Evolutionary conservation across 2,329 filamentous ascomycete species (phyloP).

Genomic region (Penicillium glabrum): DNA sequence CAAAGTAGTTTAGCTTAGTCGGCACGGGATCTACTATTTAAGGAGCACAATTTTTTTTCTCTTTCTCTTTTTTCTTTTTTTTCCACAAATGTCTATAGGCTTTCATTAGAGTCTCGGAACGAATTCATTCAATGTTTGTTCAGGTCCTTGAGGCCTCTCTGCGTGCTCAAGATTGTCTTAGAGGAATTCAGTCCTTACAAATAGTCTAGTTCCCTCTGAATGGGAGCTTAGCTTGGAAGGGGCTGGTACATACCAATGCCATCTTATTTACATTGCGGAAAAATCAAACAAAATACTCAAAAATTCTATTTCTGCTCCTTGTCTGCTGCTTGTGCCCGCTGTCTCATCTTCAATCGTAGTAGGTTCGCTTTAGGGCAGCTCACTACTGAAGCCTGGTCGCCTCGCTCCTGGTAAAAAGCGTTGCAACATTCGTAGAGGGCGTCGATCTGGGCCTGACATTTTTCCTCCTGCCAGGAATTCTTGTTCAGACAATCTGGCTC

Average conservation of each 20-base stretch:
- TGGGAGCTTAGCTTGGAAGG: conserved; percentile 54
- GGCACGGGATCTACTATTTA: conserved; percentile 30
- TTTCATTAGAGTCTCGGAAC: conserved; percentile 99
- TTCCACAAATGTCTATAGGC: conserved; percentile 65
- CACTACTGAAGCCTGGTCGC: conserved; percentile 71
- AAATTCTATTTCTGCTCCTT: conserved; percentile 8
- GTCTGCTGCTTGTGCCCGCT: conserved; percentile 53
- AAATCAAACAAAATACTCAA: conserved; percentile 6
- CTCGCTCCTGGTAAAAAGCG: conserved; percentile 77
- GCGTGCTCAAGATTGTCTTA: conserved; percentile 99
- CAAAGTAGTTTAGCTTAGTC: conserved; percentile 30
- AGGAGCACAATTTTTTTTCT: conserved; percentile 22
- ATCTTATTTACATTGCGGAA: neutral
- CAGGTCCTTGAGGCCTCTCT: conserved; percentile 79
- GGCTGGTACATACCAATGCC: conserved; percentile 43
- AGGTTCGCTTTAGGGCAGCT: conserved; percentile 84
- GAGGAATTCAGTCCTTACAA: conserved; percentile 71
- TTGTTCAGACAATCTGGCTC: conserved; percentile 74
- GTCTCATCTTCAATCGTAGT: conserved; percentile 81
- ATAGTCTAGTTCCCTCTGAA: conserved; percentile 63
- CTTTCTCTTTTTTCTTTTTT: conserved; percentile 50
- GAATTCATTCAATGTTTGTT: conserved; percentile 85
- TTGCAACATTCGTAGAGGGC: conserved; percentile 93
- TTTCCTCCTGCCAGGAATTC: conserved; percentile 82
- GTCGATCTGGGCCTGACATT: conserved; percentile 74